Conservation (phyloP, 2,329 filamentous ascomycete species). For the Hymenoscyphus repandus region DNA sequence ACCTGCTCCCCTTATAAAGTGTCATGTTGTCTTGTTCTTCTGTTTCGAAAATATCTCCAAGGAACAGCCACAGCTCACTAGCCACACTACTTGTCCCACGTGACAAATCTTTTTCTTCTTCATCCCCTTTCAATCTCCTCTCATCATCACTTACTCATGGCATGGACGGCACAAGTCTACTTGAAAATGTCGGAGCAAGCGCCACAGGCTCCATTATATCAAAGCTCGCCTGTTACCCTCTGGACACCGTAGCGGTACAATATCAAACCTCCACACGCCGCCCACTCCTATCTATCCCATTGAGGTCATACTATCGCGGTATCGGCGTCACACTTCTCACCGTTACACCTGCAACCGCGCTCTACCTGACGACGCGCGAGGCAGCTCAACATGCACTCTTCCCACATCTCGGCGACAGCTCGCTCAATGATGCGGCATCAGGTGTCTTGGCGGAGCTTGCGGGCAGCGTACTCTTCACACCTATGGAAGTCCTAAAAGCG, state of each 20-base stretch:
- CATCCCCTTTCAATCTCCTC: too few species aligned
- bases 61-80: too few species aligned
- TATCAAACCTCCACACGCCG: conserved; percentile 18
- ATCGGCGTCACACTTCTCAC: conserved; percentile 18
- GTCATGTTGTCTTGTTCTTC: too few species aligned
- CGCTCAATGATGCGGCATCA: conserved; percentile 14
- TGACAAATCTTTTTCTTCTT: too few species aligned
- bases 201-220: conserved; percentile 18
- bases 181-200: conserved; percentile 18
- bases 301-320: conserved; percentile 19
- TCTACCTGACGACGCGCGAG: conserved; percentile 17
- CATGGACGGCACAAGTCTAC: conserved; percentile 17
- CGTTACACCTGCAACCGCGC: conserved; percentile 18
- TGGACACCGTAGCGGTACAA: conserved; percentile 22
- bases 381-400: conserved; percentile 16
- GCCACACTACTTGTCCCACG: too few species aligned
- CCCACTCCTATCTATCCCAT: conserved; percentile 18
- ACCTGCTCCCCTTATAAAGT: too few species aligned
- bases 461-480: conserved; percentile 17
- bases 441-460: conserved; percentile 18
- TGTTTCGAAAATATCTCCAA: too few species aligned
- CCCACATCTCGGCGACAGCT: conserved; percentile 16
- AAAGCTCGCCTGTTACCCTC: conserved; percentile 16
- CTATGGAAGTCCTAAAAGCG: conserved; percentile 21
- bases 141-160: conserved; percentile 1